phyloP scores from a whole-genome alignment of 2,329 filamentous ascomycete genomes.

The Metarhizium humberi region DNA sequence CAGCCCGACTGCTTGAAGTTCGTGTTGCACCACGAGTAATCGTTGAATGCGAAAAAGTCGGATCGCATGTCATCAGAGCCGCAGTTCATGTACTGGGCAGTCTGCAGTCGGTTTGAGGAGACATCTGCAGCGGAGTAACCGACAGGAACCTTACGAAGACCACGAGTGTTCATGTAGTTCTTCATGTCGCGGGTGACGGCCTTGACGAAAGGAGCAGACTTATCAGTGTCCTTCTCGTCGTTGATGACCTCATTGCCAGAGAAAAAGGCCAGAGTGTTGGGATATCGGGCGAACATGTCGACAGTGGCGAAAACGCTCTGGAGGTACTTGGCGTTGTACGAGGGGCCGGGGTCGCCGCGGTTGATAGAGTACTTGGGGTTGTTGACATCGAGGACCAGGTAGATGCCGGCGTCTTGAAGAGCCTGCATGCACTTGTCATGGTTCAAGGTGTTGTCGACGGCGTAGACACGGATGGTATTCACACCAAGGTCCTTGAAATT shows the following conservation, averaged over 20 bases:
- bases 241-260: constrained; percentile 77
- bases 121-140: constrained; percentile 76
- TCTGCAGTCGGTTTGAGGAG: constrained; percentile 73
- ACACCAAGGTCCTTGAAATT: constrained; percentile 79
- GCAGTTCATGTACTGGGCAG: constrained; percentile 90
- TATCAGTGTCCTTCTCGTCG: constrained; percentile 51
- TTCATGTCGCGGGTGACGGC: constrained; percentile 70
- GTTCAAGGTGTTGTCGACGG: constrained; percentile 72
- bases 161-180: constrained; percentile 54
- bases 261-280: constrained; percentile 82
- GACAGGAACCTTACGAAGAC: constrained; percentile 59
- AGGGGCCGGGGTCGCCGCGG: constrained; percentile 62
- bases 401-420: constrained; percentile 78
- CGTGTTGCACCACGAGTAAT: constrained; percentile 79
- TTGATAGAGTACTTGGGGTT: constrained; percentile 83
- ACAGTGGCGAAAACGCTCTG: constrained; percentile 81
- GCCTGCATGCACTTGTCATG: constrained; percentile 81
- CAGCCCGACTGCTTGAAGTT: constrained; percentile 66
- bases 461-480: constrained; percentile 90
- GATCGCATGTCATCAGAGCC: constrained; percentile 73
- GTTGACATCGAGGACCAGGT: constrained; percentile 87
- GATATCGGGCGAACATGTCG: constrained; percentile 72
- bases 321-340: constrained; percentile 82
- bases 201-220: constrained; percentile 65
- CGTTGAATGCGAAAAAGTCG: constrained; percentile 86